Evolutionary conservation across 129 eudicot species (phyloP).

Genomic region (Dittrichia graveolens): DNA sequence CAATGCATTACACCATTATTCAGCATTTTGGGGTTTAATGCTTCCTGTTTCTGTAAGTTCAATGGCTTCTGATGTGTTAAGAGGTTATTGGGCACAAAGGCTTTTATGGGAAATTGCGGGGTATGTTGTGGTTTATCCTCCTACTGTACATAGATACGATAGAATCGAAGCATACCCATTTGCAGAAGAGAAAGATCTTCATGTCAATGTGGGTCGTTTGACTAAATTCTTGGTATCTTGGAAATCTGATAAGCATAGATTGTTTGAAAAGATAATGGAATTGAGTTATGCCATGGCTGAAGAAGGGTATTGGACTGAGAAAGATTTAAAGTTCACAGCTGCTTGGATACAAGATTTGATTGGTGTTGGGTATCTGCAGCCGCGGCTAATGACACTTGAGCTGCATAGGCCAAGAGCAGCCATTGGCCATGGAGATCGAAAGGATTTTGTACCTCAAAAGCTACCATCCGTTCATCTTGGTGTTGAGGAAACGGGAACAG

Average conservation of each 20-base stretch:
- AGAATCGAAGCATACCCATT: slow-evolving; percentile 87
- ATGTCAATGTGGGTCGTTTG: slow-evolving; percentile 91
- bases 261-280: slow-evolving; percentile 81
- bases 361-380: slow-evolving; percentile 89
- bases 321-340: slow-evolving; percentile 84
- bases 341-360: slow-evolving; percentile 98
- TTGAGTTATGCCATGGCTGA: slow-evolving; percentile 96
- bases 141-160: slow-evolving; percentile 82
- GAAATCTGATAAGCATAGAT: slow-evolving; percentile 74
- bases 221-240: slow-evolving; percentile 74
- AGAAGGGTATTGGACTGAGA: slow-evolving; percentile 97
- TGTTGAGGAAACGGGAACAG: slow-evolving; percentile 92
- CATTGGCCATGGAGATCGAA: slow-evolving; percentile 95
- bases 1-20: slow-evolving; percentile 74
- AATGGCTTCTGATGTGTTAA: slow-evolving; percentile 94
- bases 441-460: slow-evolving; percentile 89
- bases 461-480: slow-evolving; percentile 98
- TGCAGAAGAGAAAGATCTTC: slow-evolving; percentile 98
- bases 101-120: slow-evolving; percentile 98
- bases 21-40: slow-evolving; percentile 98
- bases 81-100: slow-evolving; percentile 99
- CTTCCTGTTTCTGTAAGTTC: slow-evolving; percentile 87
- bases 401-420: slow-evolving; percentile 76
- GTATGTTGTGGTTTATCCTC: slow-evolving; percentile 93
- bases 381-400: slow-evolving; percentile 89